phyloP scores from a whole-genome alignment of 1,284 basidiomycete genomes.

The Phylloporus sp. region DNA sequence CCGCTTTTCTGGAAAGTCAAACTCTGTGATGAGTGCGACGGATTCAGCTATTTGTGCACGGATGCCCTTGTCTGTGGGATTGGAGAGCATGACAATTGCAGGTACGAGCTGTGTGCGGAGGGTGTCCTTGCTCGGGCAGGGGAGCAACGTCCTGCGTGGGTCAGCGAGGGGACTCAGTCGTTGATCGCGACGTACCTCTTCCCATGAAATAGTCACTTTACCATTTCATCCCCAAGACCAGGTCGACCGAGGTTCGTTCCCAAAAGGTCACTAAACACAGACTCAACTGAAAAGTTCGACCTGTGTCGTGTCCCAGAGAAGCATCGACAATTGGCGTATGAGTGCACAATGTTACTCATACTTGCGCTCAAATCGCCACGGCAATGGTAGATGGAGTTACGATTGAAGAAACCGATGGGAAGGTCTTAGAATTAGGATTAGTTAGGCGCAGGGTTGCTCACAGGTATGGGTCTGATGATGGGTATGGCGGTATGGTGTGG shows the following conservation, averaged over 20 bases:
- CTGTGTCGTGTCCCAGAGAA: slow-evolving; percentile 66
- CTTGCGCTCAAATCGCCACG: slow-evolving; percentile 58
- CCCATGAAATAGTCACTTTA: too few relatives aligned
- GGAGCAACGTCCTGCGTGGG: slow-evolving; percentile 61
- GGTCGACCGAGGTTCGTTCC: slow-evolving; percentile 65
- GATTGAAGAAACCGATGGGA: slow-evolving; percentile 74
- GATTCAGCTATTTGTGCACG: slow-evolving; percentile 89
- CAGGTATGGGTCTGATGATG: background rate
- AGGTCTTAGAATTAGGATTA: too few relatives aligned
- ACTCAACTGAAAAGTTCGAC: slow-evolving; percentile 66
- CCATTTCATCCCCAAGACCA: slow-evolving; percentile 88
- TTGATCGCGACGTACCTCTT: slow-evolving; percentile 61
- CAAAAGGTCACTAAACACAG: slow-evolving; percentile 66
- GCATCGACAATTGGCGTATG: slow-evolving; percentile 57
- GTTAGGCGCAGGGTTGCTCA: background rate
- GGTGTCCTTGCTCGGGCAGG: slow-evolving; percentile 56
- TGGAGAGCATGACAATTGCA: slow-evolving; percentile 80
- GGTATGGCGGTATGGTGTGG: background rate
- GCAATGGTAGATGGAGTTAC: slow-evolving; percentile 52
- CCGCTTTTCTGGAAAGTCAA: slow-evolving; percentile 90
- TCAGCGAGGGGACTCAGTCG: slow-evolving; percentile 5
- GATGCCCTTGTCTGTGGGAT: slow-evolving; percentile 65
- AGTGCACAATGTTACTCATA: slow-evolving; percentile 55
- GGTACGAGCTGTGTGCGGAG: slow-evolving; percentile 77
- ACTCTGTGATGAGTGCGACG: slow-evolving; percentile 83